These are phyloP conservation scores for Trichosporon sp. DNA, from an alignment of 1,284 basidiomycete genomes.

Conservation along the genomic window DNA sequence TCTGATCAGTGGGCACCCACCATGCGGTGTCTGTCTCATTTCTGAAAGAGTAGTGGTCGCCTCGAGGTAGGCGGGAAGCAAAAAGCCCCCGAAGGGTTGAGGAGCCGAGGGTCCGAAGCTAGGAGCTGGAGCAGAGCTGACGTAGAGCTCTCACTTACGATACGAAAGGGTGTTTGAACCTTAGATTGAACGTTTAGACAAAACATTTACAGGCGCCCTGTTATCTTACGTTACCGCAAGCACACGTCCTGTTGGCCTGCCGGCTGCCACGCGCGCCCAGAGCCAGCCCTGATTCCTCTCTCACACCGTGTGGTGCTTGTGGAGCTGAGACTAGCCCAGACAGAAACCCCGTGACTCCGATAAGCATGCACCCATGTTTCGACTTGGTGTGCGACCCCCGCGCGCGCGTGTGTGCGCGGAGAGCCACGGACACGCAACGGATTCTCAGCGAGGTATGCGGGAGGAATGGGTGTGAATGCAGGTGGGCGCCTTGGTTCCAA, in stretches of 20 bases:
- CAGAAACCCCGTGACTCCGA: neutral
- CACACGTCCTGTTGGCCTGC: neutral
- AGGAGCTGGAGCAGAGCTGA: neutral
- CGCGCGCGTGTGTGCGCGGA: neutral
- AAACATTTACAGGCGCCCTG: neutral
- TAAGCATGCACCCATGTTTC: neutral
- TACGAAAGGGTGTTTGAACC: neutral
- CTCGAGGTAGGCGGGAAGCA: neutral
- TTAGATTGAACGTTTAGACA: constrained; percentile 2
- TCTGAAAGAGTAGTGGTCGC: neutral
- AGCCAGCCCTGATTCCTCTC: neutral
- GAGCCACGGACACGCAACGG: neutral
- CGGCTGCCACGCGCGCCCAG: neutral
- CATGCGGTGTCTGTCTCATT: neutral
- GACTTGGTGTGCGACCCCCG: neutral
- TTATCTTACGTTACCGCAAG: neutral
- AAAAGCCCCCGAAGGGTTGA: constrained; percentile 2
- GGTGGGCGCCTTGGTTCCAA: neutral
- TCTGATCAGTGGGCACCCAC: neutral
- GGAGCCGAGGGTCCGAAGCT: neutral
- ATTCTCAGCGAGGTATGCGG: neutral
- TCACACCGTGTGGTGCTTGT: neutral
- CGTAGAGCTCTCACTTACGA: neutral
- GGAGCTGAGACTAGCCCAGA: neutral
- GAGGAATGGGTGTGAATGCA: neutral